Evolutionary conservation across 2,329 filamentous ascomycete genomes (phyloP).

Genomic region (Fusarium tricinctum): DNA sequence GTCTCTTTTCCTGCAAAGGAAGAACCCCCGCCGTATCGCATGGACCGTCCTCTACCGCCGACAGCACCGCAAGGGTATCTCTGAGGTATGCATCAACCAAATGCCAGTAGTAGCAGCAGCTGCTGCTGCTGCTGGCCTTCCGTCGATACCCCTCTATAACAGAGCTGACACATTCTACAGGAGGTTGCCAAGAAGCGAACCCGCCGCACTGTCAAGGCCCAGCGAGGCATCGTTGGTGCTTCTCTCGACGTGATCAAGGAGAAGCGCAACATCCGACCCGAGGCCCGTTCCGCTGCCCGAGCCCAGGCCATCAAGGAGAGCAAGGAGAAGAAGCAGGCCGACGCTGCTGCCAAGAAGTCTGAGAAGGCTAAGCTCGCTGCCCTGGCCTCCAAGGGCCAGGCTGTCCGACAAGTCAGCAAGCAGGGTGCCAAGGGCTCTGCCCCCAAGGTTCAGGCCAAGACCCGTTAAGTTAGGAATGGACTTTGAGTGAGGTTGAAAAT

Average conservation of each 20-base stretch:
- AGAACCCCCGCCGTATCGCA: conserved; percentile 99
- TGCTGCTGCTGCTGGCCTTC: not conserved
- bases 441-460: conserved; percentile 86
- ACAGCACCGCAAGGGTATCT: conserved; percentile 99
- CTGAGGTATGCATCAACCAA: conserved; percentile 81
- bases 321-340: conserved; percentile 97
- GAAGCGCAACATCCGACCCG: conserved; percentile 92
- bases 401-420: conserved; percentile 89
- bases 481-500: conserved; percentile 44
- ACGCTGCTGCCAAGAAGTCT: conserved; percentile 94
- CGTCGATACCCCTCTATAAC: conserved; percentile 14
- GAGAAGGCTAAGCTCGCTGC: conserved; percentile 97
- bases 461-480: conserved; percentile 70
- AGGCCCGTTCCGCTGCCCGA: conserved; percentile 93
- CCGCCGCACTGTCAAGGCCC: conserved; percentile 96
- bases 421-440: conserved; percentile 94
- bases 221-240: conserved; percentile 98
- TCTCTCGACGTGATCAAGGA: conserved; percentile 99
- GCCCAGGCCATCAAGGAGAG: conserved; percentile 92
- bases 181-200: conserved; percentile 99
- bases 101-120: not conserved
- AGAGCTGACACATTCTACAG: conserved; percentile 70
- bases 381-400: conserved; percentile 80
- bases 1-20: conserved; percentile 99
- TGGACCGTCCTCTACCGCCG: conserved; percentile 99